Evolutionary conservation across 2,329 filamentous ascomycete species (phyloP), one percentile per base, ranked within the genome.

Genomic region (Tolypocladium cylindrosporum): DNA sequence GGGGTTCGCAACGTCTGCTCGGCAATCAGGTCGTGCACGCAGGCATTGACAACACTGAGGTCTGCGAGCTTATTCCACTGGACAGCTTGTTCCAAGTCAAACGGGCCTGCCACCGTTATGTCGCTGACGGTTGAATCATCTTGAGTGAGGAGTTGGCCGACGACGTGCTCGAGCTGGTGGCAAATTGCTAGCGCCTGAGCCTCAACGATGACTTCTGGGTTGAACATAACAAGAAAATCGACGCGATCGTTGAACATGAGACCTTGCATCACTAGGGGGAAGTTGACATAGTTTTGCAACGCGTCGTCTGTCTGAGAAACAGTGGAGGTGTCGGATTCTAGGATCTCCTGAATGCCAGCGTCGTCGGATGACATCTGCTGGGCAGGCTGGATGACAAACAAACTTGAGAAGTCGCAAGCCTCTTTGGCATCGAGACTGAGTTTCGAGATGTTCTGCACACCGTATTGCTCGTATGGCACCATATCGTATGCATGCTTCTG

Each of bases 371-470:
- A 14, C 11, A 27, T 51, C 24, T 34, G 45, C 7, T 59, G 40
- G 34, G 55, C 39, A 10, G 64, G 63, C 13, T 68, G 67, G 34
- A 71, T 61, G 11, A 68, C 64, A 3, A 71, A 56, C 8, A 70
- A 41, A 4, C 60, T 68, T 24, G 61, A 61, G 39, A 71, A 70
- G 14, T 66, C 60, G 53, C 65, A 66, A 3, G 61, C 65, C 9
- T 59, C 55, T 27, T 58, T 59, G 9, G 60, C 61, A 13, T 63
- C 59, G 2, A 52, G 41, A 31, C 60, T 57, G 2, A 65, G 11
- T n/a, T 60, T 61, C 11, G 59, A 42, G 37, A 67, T 66, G 27
- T 63, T 62, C 11, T 62, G 61, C 19, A 66, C 53, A 27, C 64
- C 63, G 34, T 48, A 60, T 37, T 66, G 64, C 50, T 66, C 64